These are phyloP conservation scores for Euclidium syriacum DNA, from an alignment of 345 rosid genomes.

Conservation along the genomic window DNA sequence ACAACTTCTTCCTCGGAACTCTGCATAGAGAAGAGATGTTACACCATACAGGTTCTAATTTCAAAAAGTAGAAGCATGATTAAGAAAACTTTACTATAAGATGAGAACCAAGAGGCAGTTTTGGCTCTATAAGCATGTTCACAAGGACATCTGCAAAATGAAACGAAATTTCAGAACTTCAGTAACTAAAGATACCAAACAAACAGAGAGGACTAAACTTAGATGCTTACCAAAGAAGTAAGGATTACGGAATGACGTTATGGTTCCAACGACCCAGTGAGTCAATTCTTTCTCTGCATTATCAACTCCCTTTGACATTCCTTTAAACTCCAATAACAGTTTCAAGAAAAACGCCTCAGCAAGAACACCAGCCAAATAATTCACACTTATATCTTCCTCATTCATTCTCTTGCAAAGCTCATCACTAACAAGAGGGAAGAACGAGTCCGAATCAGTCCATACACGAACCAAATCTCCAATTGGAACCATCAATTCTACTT, in stretches of 20 bases:
- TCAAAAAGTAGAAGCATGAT: not conserved
- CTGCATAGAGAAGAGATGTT: constrained; percentile 28
- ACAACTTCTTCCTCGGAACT: constrained; percentile 35
- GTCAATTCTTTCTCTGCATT: constrained; percentile 40
- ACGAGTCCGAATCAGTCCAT: constrained; percentile 35
- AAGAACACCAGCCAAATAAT: constrained; percentile 42
- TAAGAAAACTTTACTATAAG: constrained; percentile 41
- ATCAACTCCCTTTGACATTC: constrained; percentile 6
- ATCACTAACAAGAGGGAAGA: constrained; percentile 38
- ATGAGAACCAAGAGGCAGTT: constrained; percentile 34
- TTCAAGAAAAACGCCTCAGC: constrained; percentile 50
- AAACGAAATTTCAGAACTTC: not conserved
- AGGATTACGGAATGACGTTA: constrained; percentile 38
- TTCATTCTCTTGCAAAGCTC: constrained; percentile 24
- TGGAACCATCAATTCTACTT: constrained; percentile 2
- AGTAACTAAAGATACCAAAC: not conserved
- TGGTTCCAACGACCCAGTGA: constrained; percentile 43
- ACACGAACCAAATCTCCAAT: constrained; percentile 35
- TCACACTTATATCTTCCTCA: constrained; percentile 32
- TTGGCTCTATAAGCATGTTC: constrained; percentile 43
- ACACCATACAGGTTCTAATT: not conserved
- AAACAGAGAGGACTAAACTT: not conserved
- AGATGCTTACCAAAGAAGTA: not conserved
- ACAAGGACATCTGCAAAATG: constrained; percentile 40
- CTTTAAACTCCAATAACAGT: not conserved